Conservation (phyloP, 2,329 filamentous ascomycete genomes). For the Diaporthe amygdali region DNA sequence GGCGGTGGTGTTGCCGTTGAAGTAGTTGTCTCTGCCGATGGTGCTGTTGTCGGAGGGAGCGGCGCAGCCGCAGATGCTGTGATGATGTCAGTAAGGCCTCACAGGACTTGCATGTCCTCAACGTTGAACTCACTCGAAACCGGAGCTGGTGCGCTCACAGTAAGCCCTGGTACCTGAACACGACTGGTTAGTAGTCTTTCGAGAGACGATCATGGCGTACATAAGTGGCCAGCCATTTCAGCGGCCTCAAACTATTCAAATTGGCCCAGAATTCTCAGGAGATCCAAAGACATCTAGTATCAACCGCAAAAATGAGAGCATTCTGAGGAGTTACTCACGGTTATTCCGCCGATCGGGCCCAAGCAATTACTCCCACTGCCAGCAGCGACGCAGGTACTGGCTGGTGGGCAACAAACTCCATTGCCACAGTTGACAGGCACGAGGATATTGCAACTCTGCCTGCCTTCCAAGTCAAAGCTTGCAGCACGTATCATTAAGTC, state of each 20-base stretch:
- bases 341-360: not conserved
- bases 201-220: not conserved
- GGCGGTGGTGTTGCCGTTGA: not conserved
- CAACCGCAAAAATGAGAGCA: too few relatives aligned
- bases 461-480: not conserved
- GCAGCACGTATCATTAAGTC: not conserved
- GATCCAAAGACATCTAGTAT: not conserved
- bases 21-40: not conserved
- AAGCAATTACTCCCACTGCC: not conserved
- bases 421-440: conserved; percentile 10
- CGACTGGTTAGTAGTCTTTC: not conserved
- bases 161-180: not conserved
- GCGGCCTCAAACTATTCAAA: not conserved
- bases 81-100: not conserved
- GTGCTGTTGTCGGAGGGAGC: not conserved
- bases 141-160: not conserved
- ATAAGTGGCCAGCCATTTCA: not conserved
- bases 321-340: not conserved
- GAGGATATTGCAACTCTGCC: not conserved
- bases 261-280: not conserved
- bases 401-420: conserved; percentile 1
- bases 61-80: not conserved
- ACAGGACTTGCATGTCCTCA: not conserved
- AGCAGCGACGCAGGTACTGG: not conserved
- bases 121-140: not conserved